A percentile compares a stretch with the other conserved stretches of the same genome.
phyloP scores from a whole-genome alignment of 148 eudicot species.

The Rhododendron kiyosumense region DNA sequence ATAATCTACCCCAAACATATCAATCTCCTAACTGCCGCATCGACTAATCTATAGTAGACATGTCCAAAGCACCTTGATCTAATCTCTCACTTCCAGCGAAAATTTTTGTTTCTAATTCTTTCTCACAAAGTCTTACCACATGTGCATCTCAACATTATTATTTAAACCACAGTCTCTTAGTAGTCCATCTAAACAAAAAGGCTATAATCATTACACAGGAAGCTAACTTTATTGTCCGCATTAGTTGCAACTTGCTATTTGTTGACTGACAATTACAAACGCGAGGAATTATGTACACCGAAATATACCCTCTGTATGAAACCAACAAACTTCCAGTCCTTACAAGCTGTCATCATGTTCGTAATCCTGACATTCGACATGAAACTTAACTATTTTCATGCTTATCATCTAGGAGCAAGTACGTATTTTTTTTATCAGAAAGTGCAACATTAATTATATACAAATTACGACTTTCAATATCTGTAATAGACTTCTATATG shows the following conservation, averaged over 20 bases:
- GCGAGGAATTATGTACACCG: neutral
- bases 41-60: neutral
- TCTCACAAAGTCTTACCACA: neutral
- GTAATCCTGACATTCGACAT: neutral
- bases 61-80: neutral
- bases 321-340: neutral
- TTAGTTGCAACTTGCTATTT: neutral
- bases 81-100: neutral
- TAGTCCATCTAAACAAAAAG: neutral
- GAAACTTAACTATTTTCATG: neutral
- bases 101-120: neutral
- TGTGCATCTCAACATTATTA: neutral
- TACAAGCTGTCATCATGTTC: neutral
- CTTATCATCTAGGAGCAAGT: neutral
- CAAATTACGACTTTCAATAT: neutral
- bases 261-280: neutral
- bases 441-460: neutral
- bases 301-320: neutral
- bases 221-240: neutral
- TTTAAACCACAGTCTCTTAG: neutral
- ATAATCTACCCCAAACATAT: neutral
- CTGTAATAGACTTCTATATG: neutral
- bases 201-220: neutral
- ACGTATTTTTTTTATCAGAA: too few species aligned
- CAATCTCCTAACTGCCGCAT: neutral